Base-by-base conservation (phyloP, 2,329 filamentous ascomycete genomes). In the Aspergillus hortae region DNA sequence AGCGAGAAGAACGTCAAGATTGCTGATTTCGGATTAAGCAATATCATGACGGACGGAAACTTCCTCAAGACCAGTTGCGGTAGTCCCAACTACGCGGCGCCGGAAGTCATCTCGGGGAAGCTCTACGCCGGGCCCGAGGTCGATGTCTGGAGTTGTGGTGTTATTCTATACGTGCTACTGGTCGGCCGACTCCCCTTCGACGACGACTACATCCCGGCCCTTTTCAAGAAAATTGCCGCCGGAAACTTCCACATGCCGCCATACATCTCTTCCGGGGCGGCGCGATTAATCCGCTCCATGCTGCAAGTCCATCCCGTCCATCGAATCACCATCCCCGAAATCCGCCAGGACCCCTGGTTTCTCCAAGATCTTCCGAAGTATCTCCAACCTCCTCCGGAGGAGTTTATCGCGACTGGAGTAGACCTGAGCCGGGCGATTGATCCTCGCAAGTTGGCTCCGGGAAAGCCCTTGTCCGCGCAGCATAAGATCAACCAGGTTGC, bases 21-120 rank as follows among this genome's bases (percentile, higher is more conserved):
- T 75, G 94, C 94, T 64, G 94, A 99, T 74, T 99, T 99, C 62
- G 94, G 94, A 52, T 80, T 99, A 52, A 97, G 92, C 77, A 99
- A 99, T 70, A 99, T 99, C 75, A 99, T 99, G 94, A 97, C 94
- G 0, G 94, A 99, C 69, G 94, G 94, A 23, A 99, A 99, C 70
- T 99, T 99, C 69, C 83, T 99, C 65, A 97, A 96, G 77, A 99
- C 94, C 1, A 97, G 92, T 69, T 99, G 94, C 66, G 94, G 94
- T 48, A 97, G 92, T 67, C 94, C 94, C 40, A 99, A 99, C 73
- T 99, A 99, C 71, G 94, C 94, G 11, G 94, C 94, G 1, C 94
- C 94, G 6, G 94, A 99, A 71, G 94, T 99, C 55, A 97, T 99
- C 66, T 94, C 92, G 50, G 94, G 94, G 21, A 99, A 97, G 78